Percentiles rank a stretch among this genome's conserved stretches.
These are phyloP conservation scores for Datura wrightii DNA, from an alignment of 257 asterid genomes.

Conservation along the genomic window DNA sequence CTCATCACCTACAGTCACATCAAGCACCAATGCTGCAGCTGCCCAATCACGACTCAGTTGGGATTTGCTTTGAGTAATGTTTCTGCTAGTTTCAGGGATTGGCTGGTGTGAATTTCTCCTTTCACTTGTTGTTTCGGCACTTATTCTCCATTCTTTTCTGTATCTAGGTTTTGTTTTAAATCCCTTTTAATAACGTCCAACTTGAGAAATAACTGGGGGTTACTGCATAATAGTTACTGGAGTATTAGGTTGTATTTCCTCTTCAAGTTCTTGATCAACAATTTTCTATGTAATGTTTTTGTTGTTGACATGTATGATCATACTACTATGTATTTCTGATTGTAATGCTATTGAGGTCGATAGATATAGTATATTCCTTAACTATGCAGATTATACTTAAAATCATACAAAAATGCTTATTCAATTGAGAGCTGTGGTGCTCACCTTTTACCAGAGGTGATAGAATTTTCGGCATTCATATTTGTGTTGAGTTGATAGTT, in stretches of 20 bases:
- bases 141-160: conserved; percentile 51
- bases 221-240: conserved; percentile 19
- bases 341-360: not conserved
- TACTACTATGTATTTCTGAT: not conserved
- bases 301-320: conserved; percentile 3
- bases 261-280: not conserved
- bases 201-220: conserved; percentile 43
- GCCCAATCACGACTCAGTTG: conserved; percentile 46
- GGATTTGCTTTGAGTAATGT: conserved; percentile 53
- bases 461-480: not conserved
- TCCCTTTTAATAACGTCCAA: conserved; percentile 33
- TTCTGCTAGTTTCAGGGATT: conserved; percentile 34
- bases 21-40: conserved; percentile 37
- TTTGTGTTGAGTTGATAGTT: not conserved
- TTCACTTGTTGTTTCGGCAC: conserved; percentile 39
- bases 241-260: conserved; percentile 19
- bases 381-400: conserved; percentile 15
- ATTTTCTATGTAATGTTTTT: conserved; percentile 20
- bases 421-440: not conserved
- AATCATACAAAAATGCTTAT: not conserved
- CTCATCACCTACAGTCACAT: conserved; percentile 33
- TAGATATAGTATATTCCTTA: conserved; percentile 12
- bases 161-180: conserved; percentile 42
- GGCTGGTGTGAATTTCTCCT: conserved; percentile 25
- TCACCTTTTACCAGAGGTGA: not conserved